Evolutionary conservation across 148 eudicot species (phyloP).

Genomic region (Amaranthus cruentus): DNA sequence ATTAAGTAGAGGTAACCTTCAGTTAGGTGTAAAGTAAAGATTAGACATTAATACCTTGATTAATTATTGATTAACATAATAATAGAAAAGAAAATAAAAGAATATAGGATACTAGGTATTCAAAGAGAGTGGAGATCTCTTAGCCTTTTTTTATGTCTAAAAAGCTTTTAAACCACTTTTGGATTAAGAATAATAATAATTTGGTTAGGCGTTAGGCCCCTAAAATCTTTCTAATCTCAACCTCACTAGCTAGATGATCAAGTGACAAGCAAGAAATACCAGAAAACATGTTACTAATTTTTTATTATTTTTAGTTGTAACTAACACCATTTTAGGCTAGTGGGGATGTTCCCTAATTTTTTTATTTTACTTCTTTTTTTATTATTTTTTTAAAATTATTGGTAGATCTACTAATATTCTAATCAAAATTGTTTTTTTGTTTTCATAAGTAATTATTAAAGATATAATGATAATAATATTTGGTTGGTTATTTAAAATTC

Average conservation of each 20-base stretch:
- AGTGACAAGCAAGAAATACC: slow-evolving; percentile 23
- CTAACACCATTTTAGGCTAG: slow-evolving; percentile 32
- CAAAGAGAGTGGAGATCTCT: slow-evolving; percentile 13
- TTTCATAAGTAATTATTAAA: background rate
- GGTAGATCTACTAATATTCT: slow-evolving; percentile 14
- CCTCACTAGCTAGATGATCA: slow-evolving; percentile 1
- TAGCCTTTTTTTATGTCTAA: background rate
- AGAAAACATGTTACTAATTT: slow-evolving; percentile 28
- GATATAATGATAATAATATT: background rate
- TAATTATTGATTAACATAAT: background rate
- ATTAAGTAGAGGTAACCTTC: slow-evolving; percentile 36
- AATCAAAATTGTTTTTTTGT: slow-evolving; percentile 7
- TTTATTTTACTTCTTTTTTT: slow-evolving; percentile 3
- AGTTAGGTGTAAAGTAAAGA: slow-evolving; percentile 63
- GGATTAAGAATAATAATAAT: slow-evolving; percentile 35
- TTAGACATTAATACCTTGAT: slow-evolving; percentile 19
- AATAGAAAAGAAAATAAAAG: background rate
- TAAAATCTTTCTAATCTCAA: slow-evolving; percentile 11
- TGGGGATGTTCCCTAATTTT: slow-evolving; percentile 10
- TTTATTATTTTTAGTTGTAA: slow-evolving; percentile 33
- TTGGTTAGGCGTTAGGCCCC: slow-evolving; percentile 27
- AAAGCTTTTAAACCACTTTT: slow-evolving; percentile 23
- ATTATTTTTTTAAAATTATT: slow-evolving; percentile 1
- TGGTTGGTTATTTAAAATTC: too few species aligned
- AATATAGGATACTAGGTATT: background rate